Evolutionary conservation across 2,329 filamentous ascomycete species (phyloP).

Genomic region (Beauveria brongniartii): DNA sequence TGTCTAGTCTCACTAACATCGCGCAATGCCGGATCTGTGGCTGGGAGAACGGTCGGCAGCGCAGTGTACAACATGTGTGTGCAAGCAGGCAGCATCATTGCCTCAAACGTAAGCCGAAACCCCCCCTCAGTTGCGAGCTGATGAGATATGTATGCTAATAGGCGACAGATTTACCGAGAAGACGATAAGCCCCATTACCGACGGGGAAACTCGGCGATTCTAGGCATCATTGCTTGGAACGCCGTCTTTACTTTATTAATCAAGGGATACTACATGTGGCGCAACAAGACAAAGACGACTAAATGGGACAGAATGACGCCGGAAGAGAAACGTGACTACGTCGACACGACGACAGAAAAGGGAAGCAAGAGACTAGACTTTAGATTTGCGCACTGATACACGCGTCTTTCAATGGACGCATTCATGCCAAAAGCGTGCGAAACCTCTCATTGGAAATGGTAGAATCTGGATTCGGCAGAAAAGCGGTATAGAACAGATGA

Average conservation of each 20-base stretch:
- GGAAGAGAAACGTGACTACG: constrained; percentile 24
- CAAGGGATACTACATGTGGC: constrained; percentile 26
- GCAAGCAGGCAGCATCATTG: constrained; percentile 34
- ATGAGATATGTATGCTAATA: background rate
- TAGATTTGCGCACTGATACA: constrained; percentile 24
- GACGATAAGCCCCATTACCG: constrained; percentile 19
- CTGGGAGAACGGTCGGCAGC: constrained; percentile 52
- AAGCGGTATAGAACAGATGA: too few species aligned
- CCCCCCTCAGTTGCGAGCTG: background rate
- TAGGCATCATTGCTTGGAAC: constrained; percentile 36
- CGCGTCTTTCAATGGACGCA: background rate
- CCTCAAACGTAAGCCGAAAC: constrained; percentile 21
- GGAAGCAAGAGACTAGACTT: constrained; percentile 34
- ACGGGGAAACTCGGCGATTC: constrained; percentile 44
- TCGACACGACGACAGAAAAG: constrained; percentile 27
- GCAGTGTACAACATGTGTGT: constrained; percentile 55
- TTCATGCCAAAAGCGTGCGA: background rate
- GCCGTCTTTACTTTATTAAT: constrained; percentile 22
- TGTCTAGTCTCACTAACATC: background rate
- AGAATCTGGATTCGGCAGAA: too few species aligned
- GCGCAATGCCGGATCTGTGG: constrained; percentile 53
- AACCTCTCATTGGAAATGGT: background rate
- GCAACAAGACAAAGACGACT: constrained; percentile 27
- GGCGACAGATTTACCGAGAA: constrained; percentile 25
- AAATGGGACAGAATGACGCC: constrained; percentile 37